phyloP scores from a whole-genome alignment of 371 early-diverging fungal genomes.

The Rhizopus stolonifer region DNA sequence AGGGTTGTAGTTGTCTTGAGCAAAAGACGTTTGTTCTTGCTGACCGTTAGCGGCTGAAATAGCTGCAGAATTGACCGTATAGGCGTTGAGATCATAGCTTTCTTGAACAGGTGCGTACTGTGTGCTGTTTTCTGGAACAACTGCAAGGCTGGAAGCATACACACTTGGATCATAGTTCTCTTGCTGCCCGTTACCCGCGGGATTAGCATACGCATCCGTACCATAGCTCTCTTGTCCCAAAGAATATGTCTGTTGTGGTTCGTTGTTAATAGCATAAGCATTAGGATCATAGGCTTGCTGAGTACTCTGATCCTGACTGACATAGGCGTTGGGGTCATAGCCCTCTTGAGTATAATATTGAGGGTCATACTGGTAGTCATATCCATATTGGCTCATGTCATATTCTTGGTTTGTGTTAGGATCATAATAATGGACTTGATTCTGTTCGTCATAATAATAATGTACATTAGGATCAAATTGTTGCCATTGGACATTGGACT shows the following conservation, averaged over 20 bases:
- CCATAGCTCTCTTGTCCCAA: too few species aligned
- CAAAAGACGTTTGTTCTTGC: background rate
- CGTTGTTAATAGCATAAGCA: constrained; percentile 1
- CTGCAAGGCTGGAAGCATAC: constrained; percentile 1
- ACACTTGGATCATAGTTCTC: background rate
- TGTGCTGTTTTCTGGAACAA: constrained; percentile 19
- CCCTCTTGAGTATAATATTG: constrained; percentile 30
- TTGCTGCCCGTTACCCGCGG: too few species aligned
- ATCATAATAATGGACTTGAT: constrained; percentile 37
- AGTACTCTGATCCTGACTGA: background rate
- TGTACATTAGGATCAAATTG: constrained; percentile 37
- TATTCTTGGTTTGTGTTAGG: constrained; percentile 40
- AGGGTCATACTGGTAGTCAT: constrained; percentile 28
- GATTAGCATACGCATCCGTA: too few species aligned
- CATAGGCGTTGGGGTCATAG: constrained; percentile 17
- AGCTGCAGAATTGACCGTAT: too few species aligned
- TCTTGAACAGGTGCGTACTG: too few species aligned
- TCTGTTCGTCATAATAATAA: constrained; percentile 42
- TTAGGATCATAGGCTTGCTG: constrained; percentile 2
- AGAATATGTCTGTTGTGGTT: too few species aligned
- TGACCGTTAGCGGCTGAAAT: too few species aligned
- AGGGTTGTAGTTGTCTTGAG: background rate
- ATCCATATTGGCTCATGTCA: constrained; percentile 30
- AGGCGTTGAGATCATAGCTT: too few species aligned
- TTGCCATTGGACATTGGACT: constrained; percentile 12